Conservation (phyloP, 495 filamentous ascomycete species). For the Lophium mytilinum region DNA sequence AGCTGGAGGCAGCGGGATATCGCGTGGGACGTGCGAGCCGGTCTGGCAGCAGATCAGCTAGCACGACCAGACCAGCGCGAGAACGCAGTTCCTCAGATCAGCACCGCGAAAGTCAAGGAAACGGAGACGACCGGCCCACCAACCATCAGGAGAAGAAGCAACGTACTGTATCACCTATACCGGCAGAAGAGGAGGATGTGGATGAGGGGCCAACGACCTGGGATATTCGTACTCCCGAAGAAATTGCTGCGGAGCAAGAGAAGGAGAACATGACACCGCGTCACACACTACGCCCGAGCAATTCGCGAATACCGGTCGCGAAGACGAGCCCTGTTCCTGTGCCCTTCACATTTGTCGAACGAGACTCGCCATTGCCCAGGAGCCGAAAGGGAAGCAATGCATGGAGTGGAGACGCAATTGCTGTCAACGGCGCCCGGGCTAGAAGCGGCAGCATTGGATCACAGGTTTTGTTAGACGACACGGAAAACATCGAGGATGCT, state of each 20-base stretch:
- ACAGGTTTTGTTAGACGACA: slow-evolving; percentile 47
- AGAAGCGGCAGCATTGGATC: slow-evolving; percentile 63
- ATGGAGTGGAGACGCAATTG: slow-evolving; percentile 49
- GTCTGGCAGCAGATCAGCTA: slow-evolving; percentile 47
- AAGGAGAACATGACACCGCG: slow-evolving; percentile 37
- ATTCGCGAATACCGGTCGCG: slow-evolving; percentile 77
- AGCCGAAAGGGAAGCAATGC: slow-evolving; percentile 46
- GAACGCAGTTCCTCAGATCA: background rate
- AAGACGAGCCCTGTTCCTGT: slow-evolving; percentile 71
- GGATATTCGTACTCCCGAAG: slow-evolving; percentile 74
- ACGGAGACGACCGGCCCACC: background rate
- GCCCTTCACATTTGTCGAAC: slow-evolving; percentile 58
- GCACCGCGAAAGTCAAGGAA: slow-evolving; percentile 12
- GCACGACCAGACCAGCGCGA: slow-evolving; percentile 12
- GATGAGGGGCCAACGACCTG: slow-evolving; percentile 42
- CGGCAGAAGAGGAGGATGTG: slow-evolving; percentile 34
- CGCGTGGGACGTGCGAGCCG: slow-evolving; percentile 51
- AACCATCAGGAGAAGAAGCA: slow-evolving; percentile 38
- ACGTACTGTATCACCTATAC: slow-evolving; percentile 39
- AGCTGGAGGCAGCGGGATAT: slow-evolving; percentile 86
- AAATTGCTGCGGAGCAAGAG: slow-evolving; percentile 59
- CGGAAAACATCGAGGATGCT: slow-evolving; percentile 34
- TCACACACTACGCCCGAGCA: slow-evolving; percentile 33
- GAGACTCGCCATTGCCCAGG: slow-evolving; percentile 59
- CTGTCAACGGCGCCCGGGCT: slow-evolving; percentile 53